These are phyloP conservation scores for Phytophthora tentaculata DNA, from an alignment of 352 stramenopile genomes.

Conservation along the genomic window DNA sequence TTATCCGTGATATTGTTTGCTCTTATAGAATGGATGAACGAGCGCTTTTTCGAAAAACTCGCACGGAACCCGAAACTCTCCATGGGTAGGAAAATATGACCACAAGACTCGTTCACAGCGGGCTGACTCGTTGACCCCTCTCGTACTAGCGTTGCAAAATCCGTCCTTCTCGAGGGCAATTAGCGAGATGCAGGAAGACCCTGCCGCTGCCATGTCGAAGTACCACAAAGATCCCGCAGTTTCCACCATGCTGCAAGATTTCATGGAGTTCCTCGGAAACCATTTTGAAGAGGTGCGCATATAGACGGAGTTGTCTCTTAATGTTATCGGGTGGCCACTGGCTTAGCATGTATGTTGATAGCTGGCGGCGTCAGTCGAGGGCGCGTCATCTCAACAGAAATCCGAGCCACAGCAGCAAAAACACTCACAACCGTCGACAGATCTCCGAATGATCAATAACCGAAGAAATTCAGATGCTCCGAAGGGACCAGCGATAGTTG, in stretches of 20 bases:
- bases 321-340: no score
- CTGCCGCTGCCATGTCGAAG: constrained; percentile 59
- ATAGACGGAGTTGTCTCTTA: no score
- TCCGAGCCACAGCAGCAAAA: constrained; percentile 11
- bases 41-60: constrained; percentile 75
- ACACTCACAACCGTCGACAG: constrained; percentile 5
- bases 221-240: constrained; percentile 72
- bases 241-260: constrained; percentile 68
- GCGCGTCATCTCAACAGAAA: constrained; percentile 16
- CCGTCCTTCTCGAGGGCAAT: constrained; percentile 73
- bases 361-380: constrained; percentile 45
- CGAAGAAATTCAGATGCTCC: neutral
- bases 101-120: neutral
- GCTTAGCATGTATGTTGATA: no score
- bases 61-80: constrained; percentile 57
- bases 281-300: constrained; percentile 78
- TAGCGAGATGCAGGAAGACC: constrained; percentile 73
- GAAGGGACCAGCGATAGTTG: constrained; percentile 51
- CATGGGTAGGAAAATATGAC: constrained; percentile 38
- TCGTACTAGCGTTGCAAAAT: constrained; percentile 60
- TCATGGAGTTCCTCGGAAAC: constrained; percentile 71
- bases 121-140: neutral
- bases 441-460: neutral
- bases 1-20: neutral
- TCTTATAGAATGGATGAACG: constrained; percentile 76